Base-by-base conservation (phyloP, 176 grass and related monocot species). In the Aegilops sharonensis region DNA sequence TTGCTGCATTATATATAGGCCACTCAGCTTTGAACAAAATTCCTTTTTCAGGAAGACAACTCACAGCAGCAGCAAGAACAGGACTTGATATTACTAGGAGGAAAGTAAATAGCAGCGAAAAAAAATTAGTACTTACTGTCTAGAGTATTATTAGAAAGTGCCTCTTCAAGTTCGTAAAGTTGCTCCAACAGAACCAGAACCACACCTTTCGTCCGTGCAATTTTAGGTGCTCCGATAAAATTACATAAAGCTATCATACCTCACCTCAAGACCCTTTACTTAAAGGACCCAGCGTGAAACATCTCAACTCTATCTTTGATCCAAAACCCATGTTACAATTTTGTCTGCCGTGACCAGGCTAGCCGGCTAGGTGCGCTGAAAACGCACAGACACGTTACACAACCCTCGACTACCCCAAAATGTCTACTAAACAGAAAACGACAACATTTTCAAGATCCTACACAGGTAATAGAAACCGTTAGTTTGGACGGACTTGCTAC, bases 61-160 rank as follows among this genome's bases (percentile, higher is more conserved):
- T 11, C 61, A 48, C 34, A 47, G 17, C 11, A 23, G 11, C 77
- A 72, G 64, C 18, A 78, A 71, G 0, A 82, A 78, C 65, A 64
- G 23, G 35, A 59, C 48, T 12, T 81, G 14, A 52, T 67, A 80
- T 67, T 32, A 67, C 82, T 79, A 45, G 21, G 24, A 65, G 81
- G 21, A 71, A 81, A 81, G 66, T 20, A 83, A 34, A 88, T 67
- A 48, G 40, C 18, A 35, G 47, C 14, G 1, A 13, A 66, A 66
- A 11, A 54, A 32, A 73, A 17, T 36, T 78, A 87, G 57, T 87
- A 90, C 89, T 90, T 90, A 87, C 89, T 87, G 80, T 56, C 63
- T 72, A 23, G 5, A 57, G 84, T 79, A 74, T 83, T 83, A 83
- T 83, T 83, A 90, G 74, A 73, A 83, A 79, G 43, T 72, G 80